These are phyloP conservation scores for Rhodotorula sphaerocarpa DNA, from an alignment of 768 basidiomycete genomes.

Conservation along the genomic window DNA sequence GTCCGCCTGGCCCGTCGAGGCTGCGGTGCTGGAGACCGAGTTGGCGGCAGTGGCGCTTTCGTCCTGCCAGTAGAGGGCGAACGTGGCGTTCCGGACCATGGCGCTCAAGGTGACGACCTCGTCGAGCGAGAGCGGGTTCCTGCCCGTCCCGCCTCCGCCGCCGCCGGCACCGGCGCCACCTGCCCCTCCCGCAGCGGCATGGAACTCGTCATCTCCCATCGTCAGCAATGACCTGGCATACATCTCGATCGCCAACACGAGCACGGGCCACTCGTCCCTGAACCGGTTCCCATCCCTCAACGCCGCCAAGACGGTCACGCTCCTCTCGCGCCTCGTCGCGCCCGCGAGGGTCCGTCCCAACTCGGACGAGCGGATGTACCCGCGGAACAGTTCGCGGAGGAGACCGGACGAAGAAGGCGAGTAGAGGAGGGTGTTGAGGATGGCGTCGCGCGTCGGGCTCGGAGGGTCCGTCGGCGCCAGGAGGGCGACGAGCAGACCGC, in stretches of 20 bases:
- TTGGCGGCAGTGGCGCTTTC: conserved; percentile 45
- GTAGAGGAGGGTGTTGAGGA: conserved; percentile 50
- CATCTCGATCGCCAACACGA: conserved; percentile 70
- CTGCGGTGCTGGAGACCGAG: too few relatives aligned
- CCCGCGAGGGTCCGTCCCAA: conserved; percentile 52
- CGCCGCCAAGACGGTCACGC: conserved; percentile 9
- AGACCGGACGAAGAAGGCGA: conserved; percentile 50
- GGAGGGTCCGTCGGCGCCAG: conserved; percentile 54
- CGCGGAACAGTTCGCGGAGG: conserved; percentile 66
- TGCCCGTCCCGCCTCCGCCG: conserved; percentile 7
- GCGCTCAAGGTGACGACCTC: conserved; percentile 68
- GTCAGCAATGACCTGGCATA: conserved; percentile 78
- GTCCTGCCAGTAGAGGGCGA: conserved; percentile 63
- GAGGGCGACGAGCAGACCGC: conserved; percentile 56
- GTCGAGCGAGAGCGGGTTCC: conserved; percentile 72
- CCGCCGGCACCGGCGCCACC: conserved; percentile 31
- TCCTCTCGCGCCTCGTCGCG: conserved; percentile 6
- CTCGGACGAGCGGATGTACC: conserved; percentile 54
- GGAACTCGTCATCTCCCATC: conserved; percentile 97
- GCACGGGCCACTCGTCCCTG: conserved; percentile 53
- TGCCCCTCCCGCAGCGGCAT: conserved; percentile 42
- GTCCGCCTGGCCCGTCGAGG: too few relatives aligned
- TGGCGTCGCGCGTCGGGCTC: conserved; percentile 44
- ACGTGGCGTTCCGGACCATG: conserved; percentile 76
- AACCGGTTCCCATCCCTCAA: conserved; percentile 48